A percentile compares a stretch with the other conserved stretches of the same genome.
phyloP scores from a whole-genome alignment of 257 asterid genomes.

The Solanum sitiens region DNA sequence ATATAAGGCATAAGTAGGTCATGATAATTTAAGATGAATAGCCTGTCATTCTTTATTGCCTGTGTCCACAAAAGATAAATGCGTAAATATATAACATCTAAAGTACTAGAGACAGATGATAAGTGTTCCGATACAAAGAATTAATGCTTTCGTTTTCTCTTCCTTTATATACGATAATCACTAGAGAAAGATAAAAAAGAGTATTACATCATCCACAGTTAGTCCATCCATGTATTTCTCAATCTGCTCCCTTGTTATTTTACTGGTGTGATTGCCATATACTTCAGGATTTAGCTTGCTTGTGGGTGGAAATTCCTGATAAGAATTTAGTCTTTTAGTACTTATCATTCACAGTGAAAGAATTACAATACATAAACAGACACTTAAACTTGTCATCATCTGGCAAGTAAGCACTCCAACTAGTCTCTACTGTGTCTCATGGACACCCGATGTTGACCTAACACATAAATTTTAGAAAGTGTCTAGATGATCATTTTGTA shows the following conservation, averaged over 20 bases:
- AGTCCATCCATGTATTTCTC: slow-evolving; percentile 63
- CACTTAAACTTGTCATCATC: neutral
- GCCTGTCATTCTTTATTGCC: slow-evolving; percentile 41
- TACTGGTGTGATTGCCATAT: slow-evolving; percentile 63
- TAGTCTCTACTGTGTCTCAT: neutral
- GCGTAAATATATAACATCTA: neutral
- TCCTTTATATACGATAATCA: neutral
- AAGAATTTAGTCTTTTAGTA: neutral
- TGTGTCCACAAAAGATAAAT: slow-evolving; percentile 4
- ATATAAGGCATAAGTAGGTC: slow-evolving; percentile 74
- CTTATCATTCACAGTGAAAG: neutral
- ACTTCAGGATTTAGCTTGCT: slow-evolving; percentile 44
- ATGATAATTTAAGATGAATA: slow-evolving; percentile 80
- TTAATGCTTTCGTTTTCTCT: neutral
- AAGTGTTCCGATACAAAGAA: neutral
- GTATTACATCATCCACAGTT: slow-evolving; percentile 44
- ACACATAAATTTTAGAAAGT: neutral
- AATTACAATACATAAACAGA: neutral
- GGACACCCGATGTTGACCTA: neutral
- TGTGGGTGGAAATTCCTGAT: slow-evolving; percentile 76
- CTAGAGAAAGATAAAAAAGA: neutral
- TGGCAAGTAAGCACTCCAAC: neutral
- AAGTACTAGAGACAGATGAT: neutral
- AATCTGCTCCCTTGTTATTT: slow-evolving; percentile 42
- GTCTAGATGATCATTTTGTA: neutral